Evolutionary conservation across 1,284 basidiomycete species (phyloP).

Genomic region (Abortiporus biennis): DNA sequence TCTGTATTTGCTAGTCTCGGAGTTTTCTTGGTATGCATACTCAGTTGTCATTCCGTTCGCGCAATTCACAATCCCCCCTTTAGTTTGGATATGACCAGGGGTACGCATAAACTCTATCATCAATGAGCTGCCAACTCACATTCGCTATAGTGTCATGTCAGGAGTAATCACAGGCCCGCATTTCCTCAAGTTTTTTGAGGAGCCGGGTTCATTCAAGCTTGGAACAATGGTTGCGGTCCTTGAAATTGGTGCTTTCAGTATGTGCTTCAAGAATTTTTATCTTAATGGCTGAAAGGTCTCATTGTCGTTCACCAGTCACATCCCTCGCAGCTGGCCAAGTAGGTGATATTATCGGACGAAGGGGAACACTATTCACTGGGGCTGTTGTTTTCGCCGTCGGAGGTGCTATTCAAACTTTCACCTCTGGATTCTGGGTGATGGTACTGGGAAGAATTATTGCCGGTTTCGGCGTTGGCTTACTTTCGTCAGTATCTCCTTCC

Average conservation of each 20-base stretch:
- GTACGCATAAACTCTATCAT: conserved; percentile 32
- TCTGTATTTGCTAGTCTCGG: conserved; percentile 84
- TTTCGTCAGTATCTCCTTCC: conserved; percentile 75
- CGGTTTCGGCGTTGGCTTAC: conserved; percentile 90
- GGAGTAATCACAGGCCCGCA: conserved; percentile 93
- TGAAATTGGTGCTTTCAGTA: conserved; percentile 90
- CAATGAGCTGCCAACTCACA: conserved; percentile 12
- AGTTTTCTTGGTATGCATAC: conserved; percentile 71
- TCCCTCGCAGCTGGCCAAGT: conserved; percentile 85
- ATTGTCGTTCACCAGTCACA: conserved; percentile 68
- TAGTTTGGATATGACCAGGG: conserved; percentile 94
- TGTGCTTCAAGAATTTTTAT: conserved; percentile 19
- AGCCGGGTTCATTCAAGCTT: conserved; percentile 63
- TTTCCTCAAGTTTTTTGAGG: conserved; percentile 79
- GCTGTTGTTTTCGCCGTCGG: conserved; percentile 87
- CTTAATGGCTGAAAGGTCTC: not conserved
- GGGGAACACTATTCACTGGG: conserved; percentile 83
- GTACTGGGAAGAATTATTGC: conserved; percentile 83
- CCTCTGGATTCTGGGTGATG: conserved; percentile 82
- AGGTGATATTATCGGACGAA: conserved; percentile 85
- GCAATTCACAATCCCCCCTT: conserved; percentile 11
- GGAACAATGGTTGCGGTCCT: conserved; percentile 91
- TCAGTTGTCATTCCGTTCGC: not conserved
- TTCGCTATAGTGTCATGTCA: conserved; percentile 67
- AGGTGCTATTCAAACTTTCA: conserved; percentile 87